Percentiles rank a stretch among this genome's conserved stretches.
These are phyloP conservation scores for Penicillium lividum DNA, from an alignment of 495 filamentous ascomycete genomes.

Conservation along the genomic window DNA sequence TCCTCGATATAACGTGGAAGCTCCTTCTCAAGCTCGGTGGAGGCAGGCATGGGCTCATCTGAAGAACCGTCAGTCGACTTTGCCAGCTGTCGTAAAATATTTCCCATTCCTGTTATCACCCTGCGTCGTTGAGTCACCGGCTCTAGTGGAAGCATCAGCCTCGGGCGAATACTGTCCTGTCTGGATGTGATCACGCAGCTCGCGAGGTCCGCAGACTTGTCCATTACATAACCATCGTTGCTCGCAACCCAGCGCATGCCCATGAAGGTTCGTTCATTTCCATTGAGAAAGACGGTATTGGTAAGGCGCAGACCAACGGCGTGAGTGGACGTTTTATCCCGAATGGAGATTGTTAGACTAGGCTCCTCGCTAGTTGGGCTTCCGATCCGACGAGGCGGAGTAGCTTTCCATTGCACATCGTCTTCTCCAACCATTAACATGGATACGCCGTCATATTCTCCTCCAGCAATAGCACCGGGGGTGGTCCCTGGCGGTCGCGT, in stretches of 20 bases:
- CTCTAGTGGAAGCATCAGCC: constrained; percentile 53
- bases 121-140: constrained; percentile 64
- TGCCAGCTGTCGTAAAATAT: constrained; percentile 70
- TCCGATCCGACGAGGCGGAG: constrained; percentile 33
- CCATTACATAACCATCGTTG: constrained; percentile 23
- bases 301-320: constrained; percentile 63
- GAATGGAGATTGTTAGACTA: constrained; percentile 34
- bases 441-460: constrained; percentile 38
- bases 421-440: constrained; percentile 30
- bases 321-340: constrained; percentile 16
- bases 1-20: constrained; percentile 61
- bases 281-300: constrained; percentile 76
- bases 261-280: constrained; percentile 60
- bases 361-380: constrained; percentile 35
- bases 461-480: neutral
- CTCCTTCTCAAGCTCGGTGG: constrained; percentile 68
- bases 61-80: constrained; percentile 47
- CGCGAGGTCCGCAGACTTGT: constrained; percentile 33
- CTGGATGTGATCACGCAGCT: constrained; percentile 30
- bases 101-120: constrained; percentile 72
- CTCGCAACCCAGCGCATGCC: constrained; percentile 54
- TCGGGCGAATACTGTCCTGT: constrained; percentile 17
- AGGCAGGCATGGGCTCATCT: constrained; percentile 61
- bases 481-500: neutral
- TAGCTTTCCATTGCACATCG: constrained; percentile 35